phyloP scores from a whole-genome alignment of 2,329 filamentous ascomycete species.

The Venturia asperata region DNA sequence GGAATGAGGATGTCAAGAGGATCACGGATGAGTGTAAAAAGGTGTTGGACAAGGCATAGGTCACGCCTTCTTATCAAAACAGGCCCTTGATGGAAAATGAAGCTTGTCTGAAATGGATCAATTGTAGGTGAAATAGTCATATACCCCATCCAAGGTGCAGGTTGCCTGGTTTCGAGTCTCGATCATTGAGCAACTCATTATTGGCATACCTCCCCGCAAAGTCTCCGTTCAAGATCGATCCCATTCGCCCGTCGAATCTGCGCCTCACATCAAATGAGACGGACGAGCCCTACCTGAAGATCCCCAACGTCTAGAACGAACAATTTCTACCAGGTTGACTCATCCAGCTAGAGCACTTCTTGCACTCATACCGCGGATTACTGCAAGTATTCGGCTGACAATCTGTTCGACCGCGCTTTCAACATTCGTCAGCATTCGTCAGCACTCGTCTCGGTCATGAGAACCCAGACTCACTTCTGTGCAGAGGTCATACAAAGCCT shows the following conservation, averaged over 20 bases:
- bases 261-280: too few relatives aligned
- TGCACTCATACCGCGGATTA: not conserved
- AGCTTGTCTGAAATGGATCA: not conserved
- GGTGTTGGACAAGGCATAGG: slow-evolving; percentile 32
- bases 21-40: slow-evolving; percentile 43
- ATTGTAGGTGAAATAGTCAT: not conserved
- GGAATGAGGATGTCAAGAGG: slow-evolving; percentile 42
- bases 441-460: not conserved
- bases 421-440: not conserved
- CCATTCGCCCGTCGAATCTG: too few relatives aligned
- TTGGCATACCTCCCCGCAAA: not conserved
- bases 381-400: not conserved
- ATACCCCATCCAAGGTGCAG: not conserved
- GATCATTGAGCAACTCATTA: not conserved
- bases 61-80: not conserved
- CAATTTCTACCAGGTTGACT: not conserved
- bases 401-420: not conserved
- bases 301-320: not conserved
- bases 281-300: not conserved
- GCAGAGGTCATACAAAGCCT: not conserved
- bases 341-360: not conserved
- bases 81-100: not conserved
- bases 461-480: not conserved
- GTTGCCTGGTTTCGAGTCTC: not conserved
- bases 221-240: not conserved